These are phyloP conservation scores for Sporisorium exsertum DNA, from an alignment of 1,284 basidiomycete genomes.

Conservation along the genomic window DNA sequence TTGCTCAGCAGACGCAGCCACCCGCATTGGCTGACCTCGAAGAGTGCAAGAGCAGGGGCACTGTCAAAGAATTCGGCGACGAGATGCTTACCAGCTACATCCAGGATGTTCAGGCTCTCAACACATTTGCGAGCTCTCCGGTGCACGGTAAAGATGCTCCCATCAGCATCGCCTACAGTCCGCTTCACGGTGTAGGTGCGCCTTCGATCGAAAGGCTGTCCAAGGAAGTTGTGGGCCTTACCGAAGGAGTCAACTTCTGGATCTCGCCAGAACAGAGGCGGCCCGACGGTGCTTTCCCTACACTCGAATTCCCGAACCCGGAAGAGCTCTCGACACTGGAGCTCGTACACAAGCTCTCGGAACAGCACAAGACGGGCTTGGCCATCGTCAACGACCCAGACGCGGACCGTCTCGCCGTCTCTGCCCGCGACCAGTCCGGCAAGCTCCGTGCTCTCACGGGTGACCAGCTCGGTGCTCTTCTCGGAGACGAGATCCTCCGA, in stretches of 20 bases:
- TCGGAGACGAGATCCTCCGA: conserved; percentile 59
- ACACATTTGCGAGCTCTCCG: conserved; percentile 17
- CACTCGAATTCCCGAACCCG: conserved; percentile 62
- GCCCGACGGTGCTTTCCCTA: conserved; percentile 61
- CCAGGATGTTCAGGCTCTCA: conserved; percentile 34
- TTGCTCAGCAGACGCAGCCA: conserved; percentile 33
- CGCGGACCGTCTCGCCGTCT: conserved; percentile 58
- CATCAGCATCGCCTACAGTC: conserved; percentile 56
- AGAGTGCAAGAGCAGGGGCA: conserved; percentile 28
- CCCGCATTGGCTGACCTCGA: conserved; percentile 30
- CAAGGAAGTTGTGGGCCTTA: conserved; percentile 45
- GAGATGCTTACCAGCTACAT: conserved; percentile 54
- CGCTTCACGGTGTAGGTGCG: conserved; percentile 62
- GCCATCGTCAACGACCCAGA: conserved; percentile 65
- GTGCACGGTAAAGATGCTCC: conserved; percentile 30
- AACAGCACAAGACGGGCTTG: conserved; percentile 48
- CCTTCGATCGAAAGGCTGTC: conserved; percentile 43
- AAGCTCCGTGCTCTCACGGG: conserved; percentile 56
- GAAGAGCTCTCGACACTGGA: conserved; percentile 61
- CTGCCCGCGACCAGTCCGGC: conserved; percentile 49
- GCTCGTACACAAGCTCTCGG: conserved; percentile 58
- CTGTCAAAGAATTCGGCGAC: conserved; percentile 37
- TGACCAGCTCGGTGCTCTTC: conserved; percentile 58
- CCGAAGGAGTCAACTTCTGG: conserved; percentile 43
- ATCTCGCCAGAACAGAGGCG: conserved; percentile 57